phyloP scores from a whole-genome alignment of 495 filamentous ascomycete genomes.

The Lichenothelia convexa region DNA sequence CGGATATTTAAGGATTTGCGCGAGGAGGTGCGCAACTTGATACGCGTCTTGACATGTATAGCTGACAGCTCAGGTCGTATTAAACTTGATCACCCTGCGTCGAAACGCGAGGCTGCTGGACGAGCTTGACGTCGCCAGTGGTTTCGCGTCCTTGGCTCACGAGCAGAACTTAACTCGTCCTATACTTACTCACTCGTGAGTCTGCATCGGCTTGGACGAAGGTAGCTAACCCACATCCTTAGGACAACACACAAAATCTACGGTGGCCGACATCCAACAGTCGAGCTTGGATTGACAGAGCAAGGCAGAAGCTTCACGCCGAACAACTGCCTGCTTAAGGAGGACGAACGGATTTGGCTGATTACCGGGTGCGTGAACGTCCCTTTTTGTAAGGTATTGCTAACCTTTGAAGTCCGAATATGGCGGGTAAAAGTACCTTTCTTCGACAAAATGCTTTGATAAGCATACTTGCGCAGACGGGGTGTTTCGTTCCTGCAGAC shows the following conservation, averaged over 20 bases:
- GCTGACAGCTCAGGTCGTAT: slow-evolving; percentile 57
- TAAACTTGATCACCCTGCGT: slow-evolving; percentile 62
- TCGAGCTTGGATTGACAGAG: slow-evolving; percentile 60
- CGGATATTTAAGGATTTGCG: slow-evolving; percentile 53
- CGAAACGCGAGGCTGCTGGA: slow-evolving; percentile 79
- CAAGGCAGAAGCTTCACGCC: slow-evolving; percentile 67
- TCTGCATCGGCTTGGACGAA: no score
- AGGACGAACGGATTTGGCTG: slow-evolving; percentile 55
- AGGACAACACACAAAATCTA: slow-evolving; percentile 43
- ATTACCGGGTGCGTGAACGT: no score
- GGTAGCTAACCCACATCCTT: no score
- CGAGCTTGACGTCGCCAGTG: slow-evolving; percentile 74
- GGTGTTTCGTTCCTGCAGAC: slow-evolving; percentile 76
- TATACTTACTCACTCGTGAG: no score
- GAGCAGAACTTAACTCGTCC: slow-evolving; percentile 61
- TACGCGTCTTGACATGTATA: no score
- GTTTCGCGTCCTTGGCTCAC: slow-evolving; percentile 57
- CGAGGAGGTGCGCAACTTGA: no score
- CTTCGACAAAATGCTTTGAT: slow-evolving; percentile 88
- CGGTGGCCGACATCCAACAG: slow-evolving; percentile 75
- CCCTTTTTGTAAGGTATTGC: no score
- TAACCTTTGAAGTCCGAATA: no score
- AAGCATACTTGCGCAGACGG: slow-evolving; percentile 78
- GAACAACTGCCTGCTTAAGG: slow-evolving; percentile 71
- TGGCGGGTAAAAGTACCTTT: slow-evolving; percentile 94